phyloP scores from a whole-genome alignment of 1,284 basidiomycete species.

The Gastroboletus turbinatus region DNA sequence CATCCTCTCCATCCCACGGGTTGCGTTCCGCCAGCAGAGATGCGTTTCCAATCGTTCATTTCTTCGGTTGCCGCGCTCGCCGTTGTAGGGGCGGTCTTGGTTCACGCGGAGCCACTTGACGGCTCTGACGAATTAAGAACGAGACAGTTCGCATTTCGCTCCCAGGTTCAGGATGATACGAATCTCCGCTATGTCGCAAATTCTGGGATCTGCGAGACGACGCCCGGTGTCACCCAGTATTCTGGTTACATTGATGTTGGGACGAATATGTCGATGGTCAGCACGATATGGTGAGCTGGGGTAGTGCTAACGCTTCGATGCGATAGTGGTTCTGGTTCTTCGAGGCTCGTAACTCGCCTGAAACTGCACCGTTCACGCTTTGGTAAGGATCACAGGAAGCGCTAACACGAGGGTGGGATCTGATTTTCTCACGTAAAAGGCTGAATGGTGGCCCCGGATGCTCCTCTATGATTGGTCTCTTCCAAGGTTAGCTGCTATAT shows the following conservation, averaged over 20 bases:
- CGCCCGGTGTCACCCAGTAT: constrained; percentile 62
- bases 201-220: constrained; percentile 74
- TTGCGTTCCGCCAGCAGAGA: constrained; percentile 1
- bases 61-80: neutral
- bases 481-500: constrained; percentile 33
- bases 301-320: constrained; percentile 5
- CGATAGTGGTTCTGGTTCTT: constrained; percentile 73
- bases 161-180: constrained; percentile 18
- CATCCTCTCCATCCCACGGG: neutral
- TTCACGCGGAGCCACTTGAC: neutral
- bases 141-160: constrained; percentile 12
- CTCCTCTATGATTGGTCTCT: constrained; percentile 45
- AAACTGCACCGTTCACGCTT: constrained; percentile 64
- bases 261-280: constrained; percentile 59
- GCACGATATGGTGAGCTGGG: constrained; percentile 7
- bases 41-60: constrained; percentile 8
- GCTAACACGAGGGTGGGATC: constrained; percentile 20
- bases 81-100: neutral
- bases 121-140: neutral
- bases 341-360: constrained; percentile 55
- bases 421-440: constrained; percentile 20
- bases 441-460: constrained; percentile 41
- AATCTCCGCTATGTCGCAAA: constrained; percentile 55
- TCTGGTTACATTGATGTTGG: constrained; percentile 68
- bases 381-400: constrained; percentile 43